Base-by-base conservation (phyloP, 805 yeast genomes). In the Debaryomyces hansenii region DNA sequence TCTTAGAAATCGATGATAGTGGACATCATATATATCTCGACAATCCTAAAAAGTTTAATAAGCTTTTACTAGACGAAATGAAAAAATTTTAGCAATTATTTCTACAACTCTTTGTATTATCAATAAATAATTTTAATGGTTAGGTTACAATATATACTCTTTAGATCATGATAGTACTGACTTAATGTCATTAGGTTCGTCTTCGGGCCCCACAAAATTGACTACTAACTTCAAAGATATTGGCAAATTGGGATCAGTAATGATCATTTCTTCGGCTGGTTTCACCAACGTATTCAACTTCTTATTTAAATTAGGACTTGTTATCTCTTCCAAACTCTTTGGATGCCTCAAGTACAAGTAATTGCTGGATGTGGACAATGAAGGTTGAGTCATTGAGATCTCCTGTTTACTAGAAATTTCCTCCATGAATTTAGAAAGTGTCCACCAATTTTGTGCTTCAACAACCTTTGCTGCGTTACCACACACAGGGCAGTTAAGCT, bases 21-120 rank as follows among this genome's bases (percentile, higher is more conserved):
- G 95, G 95, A 1, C 95, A 87, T 63, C 95, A 87, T 60, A 56
- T 87, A n/a, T 87, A 87, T 59, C 68, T 87, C 49, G 96, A 87
- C 60, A 85, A 85, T 56, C 67, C 72, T 40, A 49, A 58, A 9
- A 70, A 56, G 24, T 87, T 87, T 58, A 84, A 87, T 58, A 52
- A 64, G 8, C 48, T 79, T 48, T 60, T 85, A 29, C 45, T 72
- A 2, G 53, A 69, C 4, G 86, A 84, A 59, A 82, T 85, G 87
- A 54, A 53, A 41, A 42, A 47, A 37, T 55, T 48, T 44, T 7
- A 40, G 10, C 10, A 24, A 6, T 24, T 24, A 7, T 24, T 24
- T 24, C 18, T 16, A 16, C 18, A 4, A 16, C 18, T 24, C 7
- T 24, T 24, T 24, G 27, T 24, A 33, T 12, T 36, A 9, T 29